A percentile compares a stretch with the other conserved stretches of the same genome.
These are phyloP conservation scores for Syncephalastrum sp. DNA, from an alignment of 371 early-diverging fungal species.

Conservation along the genomic window DNA sequence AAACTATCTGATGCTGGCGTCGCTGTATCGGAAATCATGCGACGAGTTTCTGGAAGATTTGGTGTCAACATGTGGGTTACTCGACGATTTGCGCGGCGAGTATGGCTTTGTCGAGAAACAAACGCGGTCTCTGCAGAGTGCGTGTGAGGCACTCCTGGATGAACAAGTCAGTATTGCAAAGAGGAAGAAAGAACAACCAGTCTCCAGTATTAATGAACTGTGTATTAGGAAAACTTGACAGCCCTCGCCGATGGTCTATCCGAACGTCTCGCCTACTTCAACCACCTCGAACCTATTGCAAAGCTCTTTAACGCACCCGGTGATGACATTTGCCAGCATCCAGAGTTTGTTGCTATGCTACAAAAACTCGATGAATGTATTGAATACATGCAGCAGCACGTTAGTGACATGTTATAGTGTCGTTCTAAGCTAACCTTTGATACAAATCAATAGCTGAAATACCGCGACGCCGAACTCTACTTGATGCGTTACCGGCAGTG, in stretches of 20 bases:
- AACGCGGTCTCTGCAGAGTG: slow-evolving; percentile 71
- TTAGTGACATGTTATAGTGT: slow-evolving; percentile 26
- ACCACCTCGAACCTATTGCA: slow-evolving; percentile 78
- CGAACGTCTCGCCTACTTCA: slow-evolving; percentile 71
- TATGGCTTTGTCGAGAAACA: slow-evolving; percentile 75
- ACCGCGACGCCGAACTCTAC: slow-evolving; percentile 86
- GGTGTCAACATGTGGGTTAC: slow-evolving; percentile 45
- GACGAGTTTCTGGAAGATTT: slow-evolving; percentile 62
- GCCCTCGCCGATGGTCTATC: slow-evolving; percentile 63
- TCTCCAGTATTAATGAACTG: not conserved
- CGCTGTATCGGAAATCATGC: slow-evolving; percentile 49
- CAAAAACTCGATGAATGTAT: slow-evolving; percentile 75
- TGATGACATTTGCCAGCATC: slow-evolving; percentile 76
- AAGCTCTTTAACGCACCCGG: slow-evolving; percentile 79
- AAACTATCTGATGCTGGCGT: slow-evolving; percentile 54
- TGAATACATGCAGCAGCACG: slow-evolving; percentile 75
- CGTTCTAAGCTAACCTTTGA: not conserved
- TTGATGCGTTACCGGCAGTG: slow-evolving; percentile 89
- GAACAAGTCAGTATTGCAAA: slow-evolving; percentile 50
- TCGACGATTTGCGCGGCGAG: slow-evolving; percentile 61
- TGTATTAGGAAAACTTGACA: slow-evolving; percentile 54
- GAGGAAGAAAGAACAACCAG: no score
- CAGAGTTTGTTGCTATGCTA: slow-evolving; percentile 78
- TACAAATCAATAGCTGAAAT: slow-evolving; percentile 48
- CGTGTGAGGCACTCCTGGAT: slow-evolving; percentile 75